Conservation (phyloP, 768 basidiomycete genomes). For the Tylopilus vinaceipallidus region DNA sequence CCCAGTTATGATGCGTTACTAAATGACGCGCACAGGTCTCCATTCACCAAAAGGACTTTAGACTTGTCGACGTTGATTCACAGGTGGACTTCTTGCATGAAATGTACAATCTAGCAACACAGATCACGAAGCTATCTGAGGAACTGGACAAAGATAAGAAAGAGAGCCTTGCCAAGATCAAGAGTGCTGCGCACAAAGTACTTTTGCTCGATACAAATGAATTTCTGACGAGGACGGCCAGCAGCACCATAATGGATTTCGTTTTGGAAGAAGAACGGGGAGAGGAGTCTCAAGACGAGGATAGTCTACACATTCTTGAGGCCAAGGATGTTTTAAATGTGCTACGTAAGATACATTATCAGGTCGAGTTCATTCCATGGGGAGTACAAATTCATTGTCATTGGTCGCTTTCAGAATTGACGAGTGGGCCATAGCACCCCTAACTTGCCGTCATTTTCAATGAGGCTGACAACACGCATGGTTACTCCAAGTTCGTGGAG, state of each 20-base stretch:
- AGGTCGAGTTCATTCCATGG: neutral
- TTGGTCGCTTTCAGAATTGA: no score
- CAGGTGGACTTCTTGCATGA: conserved; percentile 5
- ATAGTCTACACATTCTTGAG: neutral
- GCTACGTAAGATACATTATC: neutral
- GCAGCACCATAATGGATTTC: no score
- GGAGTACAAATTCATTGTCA: neutral
- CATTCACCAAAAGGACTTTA: neutral
- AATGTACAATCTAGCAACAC: conserved; percentile 12
- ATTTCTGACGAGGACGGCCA: no score
- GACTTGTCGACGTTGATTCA: neutral
- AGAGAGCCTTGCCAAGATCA: neutral
- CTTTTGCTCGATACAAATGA: neutral
- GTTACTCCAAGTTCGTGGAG: conserved; percentile 13
- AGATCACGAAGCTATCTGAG: neutral
- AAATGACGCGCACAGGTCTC: neutral
- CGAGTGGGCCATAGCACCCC: conserved; percentile 19
- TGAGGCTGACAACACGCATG: neutral
- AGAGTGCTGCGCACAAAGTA: neutral
- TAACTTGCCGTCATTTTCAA: conserved; percentile 3
- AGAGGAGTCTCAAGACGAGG: neutral
- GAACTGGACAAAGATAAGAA: conserved; percentile 1
- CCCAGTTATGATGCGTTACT: neutral
- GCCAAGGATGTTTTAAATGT: neutral
- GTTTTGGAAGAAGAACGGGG: neutral